Percentiles rank a stretch among this genome's conserved stretches.
Evolutionary conservation across 306 rosid genomes (phyloP).

Genomic region (Corylus americana): DNA sequence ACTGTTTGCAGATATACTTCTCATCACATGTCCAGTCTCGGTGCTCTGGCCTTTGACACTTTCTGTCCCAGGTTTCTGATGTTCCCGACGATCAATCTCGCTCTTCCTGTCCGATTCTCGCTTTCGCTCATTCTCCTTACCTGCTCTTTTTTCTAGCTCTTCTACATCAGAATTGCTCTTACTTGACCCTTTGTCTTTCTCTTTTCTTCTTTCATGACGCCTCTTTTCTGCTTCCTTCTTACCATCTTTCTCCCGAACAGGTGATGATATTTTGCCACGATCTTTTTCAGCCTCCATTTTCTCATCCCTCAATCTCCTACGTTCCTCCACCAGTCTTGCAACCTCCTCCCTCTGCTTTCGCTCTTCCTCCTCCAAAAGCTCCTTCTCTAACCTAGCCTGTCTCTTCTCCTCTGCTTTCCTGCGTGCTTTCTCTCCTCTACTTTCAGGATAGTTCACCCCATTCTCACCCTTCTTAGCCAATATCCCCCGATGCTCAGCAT

Average conservation of each 20-base stretch:
- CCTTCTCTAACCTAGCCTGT: conserved; percentile 95
- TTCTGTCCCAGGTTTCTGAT: conserved; percentile 61
- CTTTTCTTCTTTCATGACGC: conserved; percentile 85
- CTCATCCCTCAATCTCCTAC: conserved; percentile 90
- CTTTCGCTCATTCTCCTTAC: conserved; percentile 81
- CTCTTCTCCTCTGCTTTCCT: conserved; percentile 99
- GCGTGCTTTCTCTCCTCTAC: conserved; percentile 94
- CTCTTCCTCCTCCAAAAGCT: conserved; percentile 95
- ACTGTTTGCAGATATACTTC: conserved; percentile 49
- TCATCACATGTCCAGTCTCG: conserved; percentile 53
- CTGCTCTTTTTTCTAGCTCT: conserved; percentile 80
- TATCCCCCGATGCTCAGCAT: conserved; percentile 69
- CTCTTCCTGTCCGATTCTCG: conserved; percentile 65
- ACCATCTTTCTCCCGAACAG: conserved; percentile 54
- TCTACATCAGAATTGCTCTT: conserved; percentile 97
- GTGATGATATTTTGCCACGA: conserved; percentile 52
- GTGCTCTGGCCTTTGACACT: conserved; percentile 52
- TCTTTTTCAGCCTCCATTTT: conserved; percentile 79
- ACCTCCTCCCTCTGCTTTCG: conserved; percentile 99
- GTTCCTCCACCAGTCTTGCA: conserved; percentile 95
- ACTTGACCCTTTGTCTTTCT: conserved; percentile 85
- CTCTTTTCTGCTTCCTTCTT: conserved; percentile 86
- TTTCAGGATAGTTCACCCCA: conserved; percentile 66
- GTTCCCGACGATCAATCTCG: conserved; percentile 66
- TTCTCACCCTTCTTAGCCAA: conserved; percentile 74